Conservation (phyloP, 257 asterid species). For the Parsonsia alboflavescens region DNA sequence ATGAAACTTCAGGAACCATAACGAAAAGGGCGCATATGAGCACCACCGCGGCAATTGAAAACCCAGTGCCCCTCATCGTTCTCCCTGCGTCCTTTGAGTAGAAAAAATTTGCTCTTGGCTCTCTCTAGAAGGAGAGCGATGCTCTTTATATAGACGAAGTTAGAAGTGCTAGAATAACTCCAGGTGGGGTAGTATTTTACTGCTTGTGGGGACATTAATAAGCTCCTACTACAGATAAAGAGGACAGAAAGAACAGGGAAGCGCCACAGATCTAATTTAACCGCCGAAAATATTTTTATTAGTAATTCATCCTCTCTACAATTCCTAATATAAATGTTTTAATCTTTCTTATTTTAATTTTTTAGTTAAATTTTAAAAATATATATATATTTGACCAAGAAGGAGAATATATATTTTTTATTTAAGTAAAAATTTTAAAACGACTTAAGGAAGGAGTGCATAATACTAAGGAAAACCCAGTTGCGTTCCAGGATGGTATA, state of each 20-base stretch:
- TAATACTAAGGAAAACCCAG: too few species aligned
- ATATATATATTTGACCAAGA: too few species aligned
- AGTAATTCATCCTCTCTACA: too few species aligned
- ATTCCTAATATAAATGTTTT: too few species aligned
- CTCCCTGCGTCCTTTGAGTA: background rate
- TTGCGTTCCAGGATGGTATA: too few species aligned
- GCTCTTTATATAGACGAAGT: background rate
- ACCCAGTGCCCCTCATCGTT: slow-evolving; percentile 14
- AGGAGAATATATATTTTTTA: too few species aligned
- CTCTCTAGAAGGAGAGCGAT: slow-evolving; percentile 8
- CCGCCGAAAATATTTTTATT: background rate
- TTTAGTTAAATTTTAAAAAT: too few species aligned
- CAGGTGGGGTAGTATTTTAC: background rate
- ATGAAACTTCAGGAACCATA: slow-evolving; percentile 11
- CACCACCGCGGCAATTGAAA: slow-evolving; percentile 27
- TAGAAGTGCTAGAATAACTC: too few species aligned
- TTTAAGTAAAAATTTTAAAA: too few species aligned
- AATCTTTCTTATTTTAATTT: too few species aligned
- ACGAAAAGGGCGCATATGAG: slow-evolving; percentile 25
- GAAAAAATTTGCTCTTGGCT: background rate
- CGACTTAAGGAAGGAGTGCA: too few species aligned
- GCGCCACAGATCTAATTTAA: background rate
- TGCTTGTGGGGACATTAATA: background rate
- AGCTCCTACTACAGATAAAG: too few species aligned
- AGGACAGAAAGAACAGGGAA: background rate